Percentiles rank a stretch among this genome's conserved stretches.
phyloP scores from a whole-genome alignment of 805 yeast genomes.

The Candida xiaguanensis region DNA sequence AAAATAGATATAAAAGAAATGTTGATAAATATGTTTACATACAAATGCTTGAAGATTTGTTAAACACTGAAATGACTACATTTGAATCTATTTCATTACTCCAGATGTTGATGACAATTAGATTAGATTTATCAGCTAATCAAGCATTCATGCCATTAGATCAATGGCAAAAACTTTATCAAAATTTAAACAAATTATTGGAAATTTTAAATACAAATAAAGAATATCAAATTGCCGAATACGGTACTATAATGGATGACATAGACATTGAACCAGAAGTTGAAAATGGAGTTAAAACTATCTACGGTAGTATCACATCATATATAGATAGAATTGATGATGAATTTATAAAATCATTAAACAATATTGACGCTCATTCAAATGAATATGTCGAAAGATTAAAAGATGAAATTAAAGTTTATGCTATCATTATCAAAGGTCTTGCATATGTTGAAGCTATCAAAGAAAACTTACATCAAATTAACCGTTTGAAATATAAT shows the following conservation, averaged over 20 bases:
- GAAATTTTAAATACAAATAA: constrained; percentile 62
- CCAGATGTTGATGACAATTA: constrained; percentile 77
- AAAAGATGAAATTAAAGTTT: constrained; percentile 78
- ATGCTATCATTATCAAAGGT: constrained; percentile 72
- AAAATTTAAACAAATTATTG: constrained; percentile 61
- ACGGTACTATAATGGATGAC: constrained; percentile 67
- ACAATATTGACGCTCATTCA: constrained; percentile 90
- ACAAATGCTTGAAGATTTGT: constrained; percentile 60
- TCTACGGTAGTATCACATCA: constrained; percentile 82
- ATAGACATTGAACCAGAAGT: constrained; percentile 65
- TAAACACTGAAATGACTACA: constrained; percentile 36
- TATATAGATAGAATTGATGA: constrained; percentile 92
- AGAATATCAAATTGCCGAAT: constrained; percentile 69
- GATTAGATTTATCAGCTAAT: constrained; percentile 75
- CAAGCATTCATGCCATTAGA: constrained; percentile 71
- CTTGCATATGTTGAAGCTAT: constrained; percentile 80
- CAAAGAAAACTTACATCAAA: constrained; percentile 47
- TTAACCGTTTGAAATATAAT: constrained; percentile 72
- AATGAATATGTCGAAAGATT: constrained; percentile 88
- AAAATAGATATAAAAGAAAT: constrained; percentile 93
- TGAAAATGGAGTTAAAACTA: constrained; percentile 59
- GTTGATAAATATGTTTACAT: constrained; percentile 82
- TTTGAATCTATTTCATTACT: constrained; percentile 78
- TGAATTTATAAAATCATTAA: constrained; percentile 84
- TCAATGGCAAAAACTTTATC: constrained; percentile 72